Evolutionary conservation across 2,329 filamentous ascomycete species (phyloP).

Genomic region (Hymenotorrendiella dingleyae): DNA sequence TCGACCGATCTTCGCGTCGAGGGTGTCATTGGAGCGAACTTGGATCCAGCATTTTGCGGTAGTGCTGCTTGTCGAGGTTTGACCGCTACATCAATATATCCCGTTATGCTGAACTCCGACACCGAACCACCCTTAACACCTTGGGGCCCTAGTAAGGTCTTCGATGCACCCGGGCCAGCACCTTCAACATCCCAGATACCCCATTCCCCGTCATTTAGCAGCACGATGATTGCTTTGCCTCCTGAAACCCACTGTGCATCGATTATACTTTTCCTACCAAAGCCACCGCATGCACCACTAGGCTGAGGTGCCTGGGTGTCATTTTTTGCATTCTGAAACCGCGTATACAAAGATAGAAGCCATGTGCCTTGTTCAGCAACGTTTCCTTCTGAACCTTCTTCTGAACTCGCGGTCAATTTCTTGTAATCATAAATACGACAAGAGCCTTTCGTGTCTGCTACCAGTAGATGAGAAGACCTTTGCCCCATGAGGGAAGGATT

Average conservation of each 20-base stretch:
- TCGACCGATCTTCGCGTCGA: conserved; percentile 42
- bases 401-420: conserved; percentile 44
- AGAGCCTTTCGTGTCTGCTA: conserved; percentile 48
- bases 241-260: conserved; percentile 57
- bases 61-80: conserved; percentile 20
- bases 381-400: conserved; percentile 40
- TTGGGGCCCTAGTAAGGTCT: conserved; percentile 32
- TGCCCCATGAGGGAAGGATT: conserved; percentile 41
- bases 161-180: conserved; percentile 43
- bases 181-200: conserved; percentile 63
- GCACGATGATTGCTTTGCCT: conserved; percentile 51
- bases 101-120: conserved; percentile 51
- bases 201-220: conserved; percentile 61
- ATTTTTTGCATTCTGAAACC: conserved; percentile 23
- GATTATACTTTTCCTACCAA: conserved; percentile 51
- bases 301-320: conserved; percentile 33
- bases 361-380: conserved; percentile 51
- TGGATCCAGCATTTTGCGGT: conserved; percentile 33
- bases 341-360: conserved; percentile 54
- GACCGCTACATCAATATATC: conserved; percentile 52
- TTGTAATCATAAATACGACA: conserved; percentile 59
- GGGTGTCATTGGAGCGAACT: conserved; percentile 60
- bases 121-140: conserved; percentile 49
- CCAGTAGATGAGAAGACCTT: conserved; percentile 51
- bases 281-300: conserved; percentile 44